phyloP scores from a whole-genome alignment of 2,329 filamentous ascomycete species.

The Stemphylium vesicarium region DNA sequence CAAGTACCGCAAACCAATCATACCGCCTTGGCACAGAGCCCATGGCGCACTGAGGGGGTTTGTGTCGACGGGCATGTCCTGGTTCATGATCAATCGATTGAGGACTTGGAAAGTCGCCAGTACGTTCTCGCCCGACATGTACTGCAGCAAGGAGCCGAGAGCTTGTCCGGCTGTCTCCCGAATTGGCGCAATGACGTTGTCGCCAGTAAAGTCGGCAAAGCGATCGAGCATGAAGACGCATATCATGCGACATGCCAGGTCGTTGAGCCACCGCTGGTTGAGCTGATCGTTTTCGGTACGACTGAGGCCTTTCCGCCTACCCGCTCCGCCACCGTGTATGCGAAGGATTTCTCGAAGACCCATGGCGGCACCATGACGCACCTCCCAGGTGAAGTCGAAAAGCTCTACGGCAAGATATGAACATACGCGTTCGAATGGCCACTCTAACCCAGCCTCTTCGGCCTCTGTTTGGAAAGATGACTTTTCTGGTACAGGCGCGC shows the following conservation, averaged over 20 bases:
- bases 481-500: constrained; percentile 78
- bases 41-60: constrained; percentile 72
- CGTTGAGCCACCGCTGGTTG: constrained; percentile 89
- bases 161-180: constrained; percentile 95
- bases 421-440: constrained; percentile 93
- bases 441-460: constrained; percentile 78
- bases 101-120: constrained; percentile 84
- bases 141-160: constrained; percentile 84
- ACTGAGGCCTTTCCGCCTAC: constrained; percentile 73
- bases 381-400: constrained; percentile 94
- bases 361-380: constrained; percentile 94
- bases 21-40: constrained; percentile 96
- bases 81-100: constrained; percentile 90
- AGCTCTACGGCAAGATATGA: constrained; percentile 93
- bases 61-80: constrained; percentile 62
- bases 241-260: constrained; percentile 91
- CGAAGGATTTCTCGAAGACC: constrained; percentile 88
- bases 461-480: constrained; percentile 82
- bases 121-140: constrained; percentile 80
- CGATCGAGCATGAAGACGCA: constrained; percentile 97
- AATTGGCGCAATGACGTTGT: constrained; percentile 95
- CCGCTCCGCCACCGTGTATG: constrained; percentile 89
- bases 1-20: constrained; percentile 94
- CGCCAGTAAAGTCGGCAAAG: constrained; percentile 96
- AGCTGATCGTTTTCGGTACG: constrained; percentile 76